Evolutionary conservation across 345 rosid species (phyloP).

Genomic region (Eucalyptus cloeziana): DNA sequence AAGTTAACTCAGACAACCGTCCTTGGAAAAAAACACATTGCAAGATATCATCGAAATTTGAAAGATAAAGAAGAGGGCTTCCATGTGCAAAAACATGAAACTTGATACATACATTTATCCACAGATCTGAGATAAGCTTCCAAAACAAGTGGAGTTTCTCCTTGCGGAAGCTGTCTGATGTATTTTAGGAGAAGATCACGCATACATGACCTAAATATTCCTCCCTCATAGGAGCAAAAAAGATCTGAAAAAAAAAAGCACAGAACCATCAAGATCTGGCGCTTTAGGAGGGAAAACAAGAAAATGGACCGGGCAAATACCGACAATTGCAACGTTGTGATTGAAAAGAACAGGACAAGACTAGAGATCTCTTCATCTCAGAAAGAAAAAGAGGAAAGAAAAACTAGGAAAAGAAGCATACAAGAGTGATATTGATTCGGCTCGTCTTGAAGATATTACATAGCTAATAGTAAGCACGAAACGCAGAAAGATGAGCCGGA

Average conservation of each 20-base stretch:
- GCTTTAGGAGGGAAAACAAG: neutral
- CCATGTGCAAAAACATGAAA: neutral
- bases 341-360: neutral
- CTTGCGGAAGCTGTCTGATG: neutral
- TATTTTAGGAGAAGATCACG: neutral
- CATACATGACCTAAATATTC: neutral
- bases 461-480: neutral
- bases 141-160: neutral
- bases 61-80: neutral
- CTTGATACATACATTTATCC: neutral
- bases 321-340: neutral
- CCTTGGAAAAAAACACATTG: neutral
- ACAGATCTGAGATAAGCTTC: neutral
- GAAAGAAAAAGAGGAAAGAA: neutral
- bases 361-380: neutral
- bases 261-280: neutral
- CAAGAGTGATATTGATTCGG: slow-evolving; percentile 42
- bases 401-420: slow-evolving; percentile 2
- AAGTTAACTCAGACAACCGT: neutral
- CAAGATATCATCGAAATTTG: neutral
- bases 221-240: neutral
- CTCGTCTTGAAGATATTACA: slow-evolving; percentile 3
- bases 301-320: neutral
- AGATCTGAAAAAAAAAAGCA: neutral
- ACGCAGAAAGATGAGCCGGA: slow-evolving; percentile 15